phyloP scores from a whole-genome alignment of 169 alveolate species.

The Plasmodium fragile region DNA sequence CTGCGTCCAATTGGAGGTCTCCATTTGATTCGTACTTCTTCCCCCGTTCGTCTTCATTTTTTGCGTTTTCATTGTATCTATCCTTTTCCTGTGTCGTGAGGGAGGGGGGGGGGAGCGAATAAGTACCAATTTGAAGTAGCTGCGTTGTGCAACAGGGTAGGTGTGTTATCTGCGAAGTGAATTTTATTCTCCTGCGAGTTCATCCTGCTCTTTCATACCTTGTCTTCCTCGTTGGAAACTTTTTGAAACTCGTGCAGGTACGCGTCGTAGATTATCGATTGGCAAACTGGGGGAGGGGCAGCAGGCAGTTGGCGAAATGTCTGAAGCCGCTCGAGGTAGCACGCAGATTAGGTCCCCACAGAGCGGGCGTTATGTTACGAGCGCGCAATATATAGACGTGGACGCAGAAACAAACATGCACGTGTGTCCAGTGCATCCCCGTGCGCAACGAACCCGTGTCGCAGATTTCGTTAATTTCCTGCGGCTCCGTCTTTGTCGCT shows the following conservation, averaged over 20 bases:
- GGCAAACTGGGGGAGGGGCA: conserved; percentile 26
- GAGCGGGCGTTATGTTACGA: neutral
- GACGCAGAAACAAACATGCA: neutral
- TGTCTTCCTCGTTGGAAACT: conserved; percentile 20
- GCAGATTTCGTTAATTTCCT: conserved; percentile 67
- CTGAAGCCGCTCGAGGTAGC: neutral
- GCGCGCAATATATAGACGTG: neutral
- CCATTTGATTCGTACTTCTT: conserved; percentile 17
- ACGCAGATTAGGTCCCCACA: neutral
- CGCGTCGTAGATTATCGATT: conserved; percentile 72
- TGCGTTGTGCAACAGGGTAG: neutral
- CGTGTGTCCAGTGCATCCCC: neutral
- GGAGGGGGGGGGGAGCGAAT: too few relatives aligned
- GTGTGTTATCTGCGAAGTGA: neutral
- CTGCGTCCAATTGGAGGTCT: neutral
- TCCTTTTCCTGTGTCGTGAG: neutral
- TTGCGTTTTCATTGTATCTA: conserved; percentile 10
- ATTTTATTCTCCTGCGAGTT: neutral
- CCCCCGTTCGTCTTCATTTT: conserved; percentile 21
- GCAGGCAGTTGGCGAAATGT: too few relatives aligned
- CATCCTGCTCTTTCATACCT: neutral
- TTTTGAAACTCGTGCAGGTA: conserved; percentile 33
- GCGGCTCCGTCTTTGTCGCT: conserved; percentile 70
- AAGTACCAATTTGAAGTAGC: neutral
- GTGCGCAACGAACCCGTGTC: conserved; percentile 55